A percentile compares a stretch with the other conserved stretches of the same genome.
Conservation (phyloP, 768 basidiomycete species). For the Scleroderma bovista region DNA sequence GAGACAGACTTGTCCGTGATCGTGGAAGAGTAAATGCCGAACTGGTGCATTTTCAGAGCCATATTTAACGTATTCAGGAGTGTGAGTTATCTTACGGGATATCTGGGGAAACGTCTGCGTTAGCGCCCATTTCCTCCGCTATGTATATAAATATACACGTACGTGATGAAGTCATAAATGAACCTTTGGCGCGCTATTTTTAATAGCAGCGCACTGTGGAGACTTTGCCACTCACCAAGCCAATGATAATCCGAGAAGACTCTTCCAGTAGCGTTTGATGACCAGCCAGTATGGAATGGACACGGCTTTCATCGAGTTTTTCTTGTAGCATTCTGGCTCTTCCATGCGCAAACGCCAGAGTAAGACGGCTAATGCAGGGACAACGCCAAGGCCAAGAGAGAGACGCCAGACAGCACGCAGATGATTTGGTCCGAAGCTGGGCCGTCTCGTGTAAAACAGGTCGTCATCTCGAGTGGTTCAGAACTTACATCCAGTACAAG, state of each 20-base stretch:
- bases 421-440: constrained; percentile 73
- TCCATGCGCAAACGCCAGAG: constrained; percentile 84
- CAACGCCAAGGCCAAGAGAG: constrained; percentile 75
- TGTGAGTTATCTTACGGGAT: constrained; percentile 47
- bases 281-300: constrained; percentile 74
- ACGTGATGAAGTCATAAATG: constrained; percentile 78
- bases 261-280: constrained; percentile 73
- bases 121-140: background rate
- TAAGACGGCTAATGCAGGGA: constrained; percentile 79
- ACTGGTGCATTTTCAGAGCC: constrained; percentile 34
- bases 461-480: background rate
- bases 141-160: constrained; percentile 22
- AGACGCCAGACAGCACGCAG: constrained; percentile 84
- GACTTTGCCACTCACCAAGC: constrained; percentile 48
- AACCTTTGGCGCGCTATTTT: constrained; percentile 38
- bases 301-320: constrained; percentile 72
- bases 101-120: constrained; percentile 31
- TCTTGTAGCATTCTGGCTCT: constrained; percentile 69
- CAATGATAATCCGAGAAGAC: constrained; percentile 67
- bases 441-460: background rate
- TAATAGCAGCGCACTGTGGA: background rate
- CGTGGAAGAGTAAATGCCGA: constrained; percentile 76
- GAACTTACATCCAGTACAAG: constrained; percentile 78
- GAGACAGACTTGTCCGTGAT: constrained; percentile 54
- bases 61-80: background rate